Percentiles rank a stretch among this genome's conserved stretches.
Evolutionary conservation across 2,329 filamentous ascomycete species (phyloP).

Genomic region (Neopestalotiopsis sp.): DNA sequence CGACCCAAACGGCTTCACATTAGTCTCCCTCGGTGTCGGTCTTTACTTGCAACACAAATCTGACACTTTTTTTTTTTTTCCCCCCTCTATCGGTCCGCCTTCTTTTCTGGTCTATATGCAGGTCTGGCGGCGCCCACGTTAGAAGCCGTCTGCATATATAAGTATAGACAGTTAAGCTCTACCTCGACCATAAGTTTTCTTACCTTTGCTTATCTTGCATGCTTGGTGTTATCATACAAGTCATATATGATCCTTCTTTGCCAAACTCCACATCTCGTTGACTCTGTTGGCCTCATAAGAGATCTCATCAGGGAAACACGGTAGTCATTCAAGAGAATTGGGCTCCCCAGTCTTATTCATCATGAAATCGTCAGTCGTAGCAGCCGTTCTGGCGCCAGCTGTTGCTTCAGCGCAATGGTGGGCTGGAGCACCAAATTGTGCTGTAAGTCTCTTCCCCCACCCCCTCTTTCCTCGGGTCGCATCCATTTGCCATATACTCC

Average conservation of each 20-base stretch:
- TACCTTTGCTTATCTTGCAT: not conserved
- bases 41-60: not conserved
- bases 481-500: not conserved
- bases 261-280: not conserved
- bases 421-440: slow-evolving; percentile 46
- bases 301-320: not conserved
- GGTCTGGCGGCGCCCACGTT: not conserved
- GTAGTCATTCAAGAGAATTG: not conserved
- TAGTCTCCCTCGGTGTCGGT: not conserved
- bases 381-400: slow-evolving; percentile 33
- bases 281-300: not conserved
- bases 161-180: not conserved
- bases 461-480: not conserved
- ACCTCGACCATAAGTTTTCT: not conserved
- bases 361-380: slow-evolving; percentile 40
- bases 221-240: slow-evolving; percentile 15
- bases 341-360: slow-evolving; percentile 12
- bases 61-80: not conserved
- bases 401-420: slow-evolving; percentile 43
- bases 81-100: not conserved
- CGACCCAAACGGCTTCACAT: too few species aligned
- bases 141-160: not conserved
- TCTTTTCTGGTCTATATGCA: not conserved
- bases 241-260: not conserved
- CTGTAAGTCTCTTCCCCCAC: slow-evolving; percentile 38